A percentile compares a stretch with the other conserved stretches of the same genome.
These are phyloP conservation scores for Talaromyces adpressus DNA, from an alignment of 495 filamentous ascomycete species.

Conservation along the genomic window DNA sequence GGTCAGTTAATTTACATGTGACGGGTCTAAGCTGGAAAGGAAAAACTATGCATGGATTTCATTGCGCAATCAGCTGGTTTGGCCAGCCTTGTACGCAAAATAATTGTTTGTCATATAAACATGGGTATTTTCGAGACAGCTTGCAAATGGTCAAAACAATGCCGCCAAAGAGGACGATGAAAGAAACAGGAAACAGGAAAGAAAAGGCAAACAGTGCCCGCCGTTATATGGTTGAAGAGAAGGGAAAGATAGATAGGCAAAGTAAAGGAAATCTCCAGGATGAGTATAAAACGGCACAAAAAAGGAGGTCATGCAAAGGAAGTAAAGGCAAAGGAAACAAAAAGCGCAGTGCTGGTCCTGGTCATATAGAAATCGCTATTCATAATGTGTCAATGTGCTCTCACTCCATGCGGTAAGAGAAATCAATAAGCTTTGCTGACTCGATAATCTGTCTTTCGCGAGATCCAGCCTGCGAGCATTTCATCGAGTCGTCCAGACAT, in stretches of 20 bases:
- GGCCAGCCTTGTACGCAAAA: background rate
- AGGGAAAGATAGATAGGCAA: background rate
- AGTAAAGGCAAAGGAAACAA: conserved; percentile 1
- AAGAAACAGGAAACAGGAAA: conserved; percentile 6
- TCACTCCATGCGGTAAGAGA: background rate
- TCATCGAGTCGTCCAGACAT: conserved; percentile 81
- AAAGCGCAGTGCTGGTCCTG: background rate
- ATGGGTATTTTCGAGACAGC: conserved; percentile 6
- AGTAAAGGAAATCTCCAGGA: conserved; percentile 4
- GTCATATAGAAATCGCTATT: background rate
- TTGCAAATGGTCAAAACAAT: background rate
- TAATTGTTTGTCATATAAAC: conserved; percentile 1
- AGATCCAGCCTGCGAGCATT: conserved; percentile 76
- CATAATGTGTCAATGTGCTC: background rate
- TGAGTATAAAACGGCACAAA: background rate
- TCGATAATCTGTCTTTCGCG: conserved; percentile 27
- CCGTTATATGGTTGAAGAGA: conserved; percentile 6
- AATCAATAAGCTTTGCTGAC: conserved; percentile 2
- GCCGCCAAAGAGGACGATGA: conserved; percentile 7
- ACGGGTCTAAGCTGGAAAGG: background rate
- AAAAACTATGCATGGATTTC: background rate
- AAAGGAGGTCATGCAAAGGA: background rate
- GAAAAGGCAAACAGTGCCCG: conserved; percentile 14
- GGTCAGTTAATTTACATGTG: background rate
- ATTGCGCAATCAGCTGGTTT: background rate